Conservation (phyloP, 1,284 basidiomycete species). For the Malassezia sympodialis region DNA sequence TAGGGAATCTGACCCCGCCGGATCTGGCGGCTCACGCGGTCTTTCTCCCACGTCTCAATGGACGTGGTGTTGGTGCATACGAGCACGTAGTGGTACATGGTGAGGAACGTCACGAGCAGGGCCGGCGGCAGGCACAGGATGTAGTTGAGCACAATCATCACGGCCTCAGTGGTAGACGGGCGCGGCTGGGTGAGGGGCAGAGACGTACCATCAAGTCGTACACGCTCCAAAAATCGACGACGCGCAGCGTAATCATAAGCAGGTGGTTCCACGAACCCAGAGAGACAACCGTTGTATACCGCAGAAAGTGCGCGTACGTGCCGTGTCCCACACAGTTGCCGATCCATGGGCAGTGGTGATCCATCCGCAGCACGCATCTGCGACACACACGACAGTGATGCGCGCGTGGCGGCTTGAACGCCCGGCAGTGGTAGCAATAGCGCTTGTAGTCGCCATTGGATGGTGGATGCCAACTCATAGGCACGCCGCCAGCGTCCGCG, state of each 20-base stretch:
- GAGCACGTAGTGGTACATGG: slow-evolving; percentile 76
- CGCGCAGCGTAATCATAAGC: slow-evolving; percentile 23
- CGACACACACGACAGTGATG: slow-evolving; percentile 69
- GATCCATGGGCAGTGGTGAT: slow-evolving; percentile 63
- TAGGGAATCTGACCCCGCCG: slow-evolving; percentile 68
- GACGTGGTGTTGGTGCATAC: slow-evolving; percentile 79
- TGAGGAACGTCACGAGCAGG: slow-evolving; percentile 63
- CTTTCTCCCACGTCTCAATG: slow-evolving; percentile 96
- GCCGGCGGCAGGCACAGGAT: slow-evolving; percentile 73
- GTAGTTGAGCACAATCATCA: slow-evolving; percentile 80
- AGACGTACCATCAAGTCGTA: slow-evolving; percentile 14
- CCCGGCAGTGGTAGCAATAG: slow-evolving; percentile 47
- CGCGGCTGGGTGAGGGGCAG: slow-evolving; percentile 53
- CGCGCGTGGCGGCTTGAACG: slow-evolving; percentile 61
- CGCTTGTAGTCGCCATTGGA: slow-evolving; percentile 12
- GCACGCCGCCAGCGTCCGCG: slow-evolving; percentile 35
- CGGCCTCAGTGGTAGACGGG: slow-evolving; percentile 62
- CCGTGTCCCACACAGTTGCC: slow-evolving; percentile 63
- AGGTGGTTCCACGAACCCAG: slow-evolving; percentile 57
- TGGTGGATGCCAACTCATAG: slow-evolving; percentile 27
- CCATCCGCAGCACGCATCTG: slow-evolving; percentile 62
- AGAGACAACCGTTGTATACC: slow-evolving; percentile 84
- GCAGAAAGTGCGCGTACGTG: slow-evolving; percentile 80
- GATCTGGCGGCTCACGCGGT: slow-evolving; percentile 75
- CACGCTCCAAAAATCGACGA: slow-evolving; percentile 30